Evolutionary conservation across 352 stramenopile genomes (phyloP).

Genomic region (Pythium sukuiense): DNA sequence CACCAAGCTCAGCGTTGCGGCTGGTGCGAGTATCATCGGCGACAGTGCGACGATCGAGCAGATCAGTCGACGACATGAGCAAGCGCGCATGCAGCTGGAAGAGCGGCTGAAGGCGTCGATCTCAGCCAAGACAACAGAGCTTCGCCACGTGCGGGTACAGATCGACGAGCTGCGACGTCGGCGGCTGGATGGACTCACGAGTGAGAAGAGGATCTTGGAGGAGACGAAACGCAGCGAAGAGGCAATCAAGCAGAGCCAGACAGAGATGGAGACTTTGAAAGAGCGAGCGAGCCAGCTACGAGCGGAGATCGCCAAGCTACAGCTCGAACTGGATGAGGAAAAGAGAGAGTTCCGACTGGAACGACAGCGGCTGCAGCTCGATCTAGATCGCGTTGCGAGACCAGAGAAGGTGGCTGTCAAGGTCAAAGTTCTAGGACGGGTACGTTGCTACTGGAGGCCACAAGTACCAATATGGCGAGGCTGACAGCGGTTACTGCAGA

Average conservation of each 20-base stretch:
- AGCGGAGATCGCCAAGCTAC: slow-evolving; percentile 38
- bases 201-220: slow-evolving; percentile 45
- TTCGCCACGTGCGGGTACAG: slow-evolving; percentile 50
- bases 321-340: slow-evolving; percentile 49
- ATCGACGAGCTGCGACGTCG: slow-evolving; percentile 49
- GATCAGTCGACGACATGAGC: slow-evolving; percentile 41
- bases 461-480: background rate
- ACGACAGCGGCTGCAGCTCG: slow-evolving; percentile 41
- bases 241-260: slow-evolving; percentile 35
- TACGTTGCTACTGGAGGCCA: slow-evolving; percentile 12
- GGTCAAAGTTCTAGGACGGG: slow-evolving; percentile 29
- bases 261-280: slow-evolving; percentile 47
- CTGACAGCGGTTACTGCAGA: slow-evolving; percentile 12
- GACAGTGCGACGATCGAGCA: slow-evolving; percentile 31
- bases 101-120: slow-evolving; percentile 56
- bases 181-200: slow-evolving; percentile 40
- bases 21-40: slow-evolving; percentile 8
- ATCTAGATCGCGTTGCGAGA: slow-evolving; percentile 49
- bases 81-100: slow-evolving; percentile 68
- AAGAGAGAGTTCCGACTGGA: slow-evolving; percentile 52
- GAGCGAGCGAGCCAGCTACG: slow-evolving; percentile 33
- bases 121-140: slow-evolving; percentile 44
- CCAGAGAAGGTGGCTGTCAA: slow-evolving; percentile 40
- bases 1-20: slow-evolving; percentile 24
- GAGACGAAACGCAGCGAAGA: slow-evolving; percentile 39